Evolutionary conservation across 1,139 yeast genomes (phyloP), one percentile per base, ranked within the genome.

Genomic region (Kodamaea plutei): DNA sequence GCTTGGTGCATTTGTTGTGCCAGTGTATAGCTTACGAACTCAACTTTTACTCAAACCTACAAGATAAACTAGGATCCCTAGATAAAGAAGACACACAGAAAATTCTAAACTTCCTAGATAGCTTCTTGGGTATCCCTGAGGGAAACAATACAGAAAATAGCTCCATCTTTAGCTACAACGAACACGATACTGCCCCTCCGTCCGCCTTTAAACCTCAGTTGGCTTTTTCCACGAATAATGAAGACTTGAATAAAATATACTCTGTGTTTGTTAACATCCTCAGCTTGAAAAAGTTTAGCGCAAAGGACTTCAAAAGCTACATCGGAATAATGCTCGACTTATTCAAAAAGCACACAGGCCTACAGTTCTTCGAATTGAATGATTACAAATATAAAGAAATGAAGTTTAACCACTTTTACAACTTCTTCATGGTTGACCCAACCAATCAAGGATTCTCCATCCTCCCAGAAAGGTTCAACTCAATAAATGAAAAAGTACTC

Each of bases 71-170:
- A 26, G 50, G 45, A 10, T 35, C 32, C 12, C 23, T 47, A n/a
- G 40, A 36, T 8, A 44, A 50, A 7, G 48, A 49, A 15, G 61
- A 56, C 25, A 54, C 64, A 4, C 52, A 50, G 13, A 43, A 45
- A 26, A 40, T 58, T 14, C 52, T 51, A 4, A 33, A 36, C 8
- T 47, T 50, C 9, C 34, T 58, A 22, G 62, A 55, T 25, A 38
- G 41, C 6, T 42, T 46, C 22, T 38, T 52, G 4, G 38, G 36
- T n/a, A 31, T 22, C 9, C 25, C 2, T 16, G 31, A 26, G 4
- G 36, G 30, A 7, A 34, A 35, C 8, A 39, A 38, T 5, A 39
- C 36, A 10, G 53, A 51, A 27, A n/a, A n/a, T n/a, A n/a, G n/a
- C n/a, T 44, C 56, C 1, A 50, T 53, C 11, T 54, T 55, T 33